Base-by-base conservation (phyloP, 164 flowering plant species). In the Sextonia rubra region DNA sequence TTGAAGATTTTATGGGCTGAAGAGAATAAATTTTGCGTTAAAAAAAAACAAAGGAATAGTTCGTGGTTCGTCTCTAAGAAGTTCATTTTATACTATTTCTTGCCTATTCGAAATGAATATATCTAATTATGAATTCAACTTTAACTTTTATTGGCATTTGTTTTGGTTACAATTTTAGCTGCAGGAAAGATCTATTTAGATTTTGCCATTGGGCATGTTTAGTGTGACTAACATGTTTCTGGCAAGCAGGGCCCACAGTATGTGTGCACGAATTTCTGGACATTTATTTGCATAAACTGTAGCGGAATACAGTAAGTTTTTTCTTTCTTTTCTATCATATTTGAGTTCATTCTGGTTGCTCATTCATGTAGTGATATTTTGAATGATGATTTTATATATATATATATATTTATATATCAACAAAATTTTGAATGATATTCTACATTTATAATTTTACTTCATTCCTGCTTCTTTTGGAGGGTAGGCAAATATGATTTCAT, bases 231-330 rank as follows among this genome's bases (percentile, higher is more conserved):
- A 64, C 47, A 60, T 1, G 12, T 2, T 25, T 47, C 71, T 78
- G 71, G 60, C 60, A 69, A 80, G 47, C 94, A 95, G 99, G 99
- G 99, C 60, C 97, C 99, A 47, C 99, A 95, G 69, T 95, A 95
- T 79, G 98, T 93, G n/a, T 95, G 99, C 86, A 93, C 90, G 69
- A 95, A 83, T 79, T 95, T 95, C 89, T 91, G 92, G 88, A 93
- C 98, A 64, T 95, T 95, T 84, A 86, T 95, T 71, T 95, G 99
- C 83, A 95, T 97, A 69, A 87, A 81, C 56, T 95, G 99, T 65
- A 86, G 99, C 83, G 99, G 99, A 56, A 91, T 95, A 80, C 99
- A 95, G 99, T 95, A 86, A 89, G 98, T 89, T 17, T 55, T 68
- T 12, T 30, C 68, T 2, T 27, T 64, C 27, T 64, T 64, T 14